A percentile compares a stretch with the other conserved stretches of the same genome.
These are phyloP conservation scores for Sporothrix protearum DNA, from an alignment of 2,329 filamentous ascomycete species.

Conservation along the genomic window DNA sequence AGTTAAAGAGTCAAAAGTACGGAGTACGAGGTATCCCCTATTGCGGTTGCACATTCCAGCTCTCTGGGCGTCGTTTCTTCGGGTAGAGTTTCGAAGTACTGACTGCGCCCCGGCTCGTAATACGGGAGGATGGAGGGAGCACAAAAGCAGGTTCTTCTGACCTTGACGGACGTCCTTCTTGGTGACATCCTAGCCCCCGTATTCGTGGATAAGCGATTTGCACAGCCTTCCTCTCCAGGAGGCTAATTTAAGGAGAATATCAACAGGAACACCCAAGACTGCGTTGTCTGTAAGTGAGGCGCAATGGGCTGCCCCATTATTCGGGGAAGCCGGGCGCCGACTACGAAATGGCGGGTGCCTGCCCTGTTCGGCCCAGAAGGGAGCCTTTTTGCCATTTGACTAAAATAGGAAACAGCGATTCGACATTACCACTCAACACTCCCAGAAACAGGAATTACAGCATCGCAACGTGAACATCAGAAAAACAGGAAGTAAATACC, in stretches of 20 bases:
- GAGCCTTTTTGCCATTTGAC: neutral
- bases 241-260: neutral
- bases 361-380: neutral
- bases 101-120: neutral
- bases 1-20: too few species aligned
- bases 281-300: neutral
- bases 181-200: neutral
- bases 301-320: neutral
- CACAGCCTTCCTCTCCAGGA: neutral
- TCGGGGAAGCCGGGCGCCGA: slow-evolving; percentile 5
- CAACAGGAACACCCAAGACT: too few species aligned
- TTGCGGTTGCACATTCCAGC: too few species aligned
- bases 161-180: neutral
- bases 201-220: neutral
- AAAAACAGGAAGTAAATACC: neutral
- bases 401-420: slow-evolving; percentile 9
- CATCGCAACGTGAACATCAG: neutral
- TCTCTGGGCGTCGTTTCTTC: neutral
- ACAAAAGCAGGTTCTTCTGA: neutral
- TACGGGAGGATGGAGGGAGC: slow-evolving; percentile 1
- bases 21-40: too few species aligned
- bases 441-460: neutral
- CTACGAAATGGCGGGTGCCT: neutral
- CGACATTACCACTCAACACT: neutral
- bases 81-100: neutral